Evolutionary conservation across 2,329 filamentous ascomycete genomes (phyloP).

Genomic region (Colletotrichum incanum): DNA sequence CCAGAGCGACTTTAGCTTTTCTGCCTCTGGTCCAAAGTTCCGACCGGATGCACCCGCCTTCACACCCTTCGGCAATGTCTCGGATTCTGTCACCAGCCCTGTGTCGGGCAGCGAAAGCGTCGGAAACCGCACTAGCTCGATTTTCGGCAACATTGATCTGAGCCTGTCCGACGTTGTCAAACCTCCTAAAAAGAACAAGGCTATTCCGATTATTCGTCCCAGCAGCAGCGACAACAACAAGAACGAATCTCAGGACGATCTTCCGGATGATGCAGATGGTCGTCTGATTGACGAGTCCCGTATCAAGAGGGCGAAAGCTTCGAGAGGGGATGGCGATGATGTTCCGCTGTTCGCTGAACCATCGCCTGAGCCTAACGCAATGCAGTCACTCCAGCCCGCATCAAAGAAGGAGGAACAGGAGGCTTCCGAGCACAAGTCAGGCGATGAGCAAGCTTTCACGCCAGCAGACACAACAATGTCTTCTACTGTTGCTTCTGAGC

Average conservation of each 20-base stretch:
- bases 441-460: constrained; percentile 60
- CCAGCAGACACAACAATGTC: constrained; percentile 68
- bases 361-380: constrained; percentile 48
- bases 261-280: constrained; percentile 70
- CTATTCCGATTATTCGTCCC: constrained; percentile 84
- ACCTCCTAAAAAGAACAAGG: constrained; percentile 82
- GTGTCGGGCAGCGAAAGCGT: constrained; percentile 62
- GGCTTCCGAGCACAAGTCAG: constrained; percentile 36
- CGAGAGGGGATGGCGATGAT: constrained; percentile 77
- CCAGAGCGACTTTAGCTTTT: constrained; percentile 78
- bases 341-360: constrained; percentile 81
- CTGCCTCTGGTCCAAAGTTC: constrained; percentile 77
- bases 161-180: constrained; percentile 75
- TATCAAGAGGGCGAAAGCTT: constrained; percentile 81
- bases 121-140: constrained; percentile 64
- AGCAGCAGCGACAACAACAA: constrained; percentile 62
- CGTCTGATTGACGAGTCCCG: constrained; percentile 76
- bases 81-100: constrained; percentile 64
- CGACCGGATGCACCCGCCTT: constrained; percentile 84
- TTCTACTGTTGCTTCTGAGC: constrained; percentile 68
- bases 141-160: constrained; percentile 80
- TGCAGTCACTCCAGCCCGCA: constrained; percentile 34
- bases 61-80: constrained; percentile 71
- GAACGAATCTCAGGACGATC: constrained; percentile 48
- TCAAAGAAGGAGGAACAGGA: constrained; percentile 33